Evolutionary conservation across 2,329 filamentous ascomycete genomes (phyloP).

Genomic region (Exophiala lecanii-corni): DNA sequence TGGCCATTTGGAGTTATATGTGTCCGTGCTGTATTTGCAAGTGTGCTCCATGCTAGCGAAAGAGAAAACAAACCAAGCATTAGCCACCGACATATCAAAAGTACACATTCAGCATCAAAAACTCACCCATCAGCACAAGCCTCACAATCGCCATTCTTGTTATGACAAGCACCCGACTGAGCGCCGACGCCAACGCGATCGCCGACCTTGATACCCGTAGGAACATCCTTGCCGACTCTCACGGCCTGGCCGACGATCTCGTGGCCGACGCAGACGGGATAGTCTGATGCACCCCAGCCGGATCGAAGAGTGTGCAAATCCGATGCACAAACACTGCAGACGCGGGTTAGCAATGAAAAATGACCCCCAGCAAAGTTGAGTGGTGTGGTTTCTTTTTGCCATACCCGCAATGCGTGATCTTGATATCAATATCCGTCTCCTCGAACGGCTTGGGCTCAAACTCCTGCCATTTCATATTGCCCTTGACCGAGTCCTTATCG

Average conservation of each 20-base stretch:
- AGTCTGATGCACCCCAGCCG: constrained; percentile 32
- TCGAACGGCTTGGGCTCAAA: constrained; percentile 44
- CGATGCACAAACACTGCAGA: constrained; percentile 61
- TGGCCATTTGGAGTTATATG: constrained; percentile 56
- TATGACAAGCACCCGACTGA: constrained; percentile 55
- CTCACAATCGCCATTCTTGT: constrained; percentile 44
- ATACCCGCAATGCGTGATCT: constrained; percentile 62
- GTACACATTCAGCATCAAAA: too few relatives aligned
- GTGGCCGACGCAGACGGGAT: constrained; percentile 56
- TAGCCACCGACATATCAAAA: constrained; percentile 29
- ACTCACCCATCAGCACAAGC: too few relatives aligned
- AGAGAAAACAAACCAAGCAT: constrained; percentile 70
- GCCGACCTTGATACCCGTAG: constrained; percentile 57
- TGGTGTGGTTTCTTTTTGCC: too few relatives aligned
- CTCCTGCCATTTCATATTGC: constrained; percentile 36
- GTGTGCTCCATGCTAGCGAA: constrained; percentile 62
- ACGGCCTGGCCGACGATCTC: constrained; percentile 60
- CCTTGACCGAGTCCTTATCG: constrained; percentile 45
- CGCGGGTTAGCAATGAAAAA: too few relatives aligned
- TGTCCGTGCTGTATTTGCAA: constrained; percentile 39
- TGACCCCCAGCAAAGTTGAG: too few relatives aligned
- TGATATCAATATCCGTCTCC: constrained; percentile 63
- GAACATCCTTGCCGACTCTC: constrained; percentile 46
- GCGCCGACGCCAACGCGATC: constrained; percentile 62
- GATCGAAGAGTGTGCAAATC: constrained; percentile 43